Conservation (phyloP, 371 early-diverging fungal genomes). For the Basidiobolus meristosporus region DNA sequence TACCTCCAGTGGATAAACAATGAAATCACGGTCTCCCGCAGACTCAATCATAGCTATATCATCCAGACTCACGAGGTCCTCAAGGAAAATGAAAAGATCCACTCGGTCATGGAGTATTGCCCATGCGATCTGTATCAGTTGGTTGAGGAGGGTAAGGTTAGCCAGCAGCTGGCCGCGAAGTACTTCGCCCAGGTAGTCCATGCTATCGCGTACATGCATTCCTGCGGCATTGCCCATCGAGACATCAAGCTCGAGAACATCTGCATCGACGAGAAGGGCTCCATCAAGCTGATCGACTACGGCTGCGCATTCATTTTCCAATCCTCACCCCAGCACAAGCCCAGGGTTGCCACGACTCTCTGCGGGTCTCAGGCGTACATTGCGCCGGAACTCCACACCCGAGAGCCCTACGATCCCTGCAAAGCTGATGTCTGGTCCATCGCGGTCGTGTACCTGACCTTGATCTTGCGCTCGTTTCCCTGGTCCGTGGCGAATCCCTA, state of each 20-base stretch:
- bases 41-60: no score
- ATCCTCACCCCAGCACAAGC: slow-evolving; percentile 5
- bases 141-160: no score
- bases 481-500: slow-evolving; percentile 15
- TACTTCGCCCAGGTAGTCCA: slow-evolving; percentile 55
- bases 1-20: no score
- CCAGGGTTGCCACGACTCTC: slow-evolving; percentile 21
- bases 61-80: no score
- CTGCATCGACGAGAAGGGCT: slow-evolving; percentile 39
- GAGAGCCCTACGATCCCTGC: slow-evolving; percentile 36
- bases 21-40: no score
- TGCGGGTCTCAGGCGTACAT: slow-evolving; percentile 84
- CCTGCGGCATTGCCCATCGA: slow-evolving; percentile 63
- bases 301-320: slow-evolving; percentile 70
- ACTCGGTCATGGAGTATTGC: no score
- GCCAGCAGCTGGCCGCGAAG: no score
- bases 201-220: slow-evolving; percentile 52
- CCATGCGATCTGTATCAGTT: no score
- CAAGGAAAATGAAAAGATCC: no score
- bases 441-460: slow-evolving; percentile 58
- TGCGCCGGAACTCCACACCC: slow-evolving; percentile 57
- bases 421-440: slow-evolving; percentile 56
- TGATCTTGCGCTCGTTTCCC: slow-evolving; percentile 53
- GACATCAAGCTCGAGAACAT: slow-evolving; percentile 83
- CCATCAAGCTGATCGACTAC: slow-evolving; percentile 83